phyloP scores from a whole-genome alignment of 495 filamentous ascomycete genomes.

The Cladorrhinum samala region DNA sequence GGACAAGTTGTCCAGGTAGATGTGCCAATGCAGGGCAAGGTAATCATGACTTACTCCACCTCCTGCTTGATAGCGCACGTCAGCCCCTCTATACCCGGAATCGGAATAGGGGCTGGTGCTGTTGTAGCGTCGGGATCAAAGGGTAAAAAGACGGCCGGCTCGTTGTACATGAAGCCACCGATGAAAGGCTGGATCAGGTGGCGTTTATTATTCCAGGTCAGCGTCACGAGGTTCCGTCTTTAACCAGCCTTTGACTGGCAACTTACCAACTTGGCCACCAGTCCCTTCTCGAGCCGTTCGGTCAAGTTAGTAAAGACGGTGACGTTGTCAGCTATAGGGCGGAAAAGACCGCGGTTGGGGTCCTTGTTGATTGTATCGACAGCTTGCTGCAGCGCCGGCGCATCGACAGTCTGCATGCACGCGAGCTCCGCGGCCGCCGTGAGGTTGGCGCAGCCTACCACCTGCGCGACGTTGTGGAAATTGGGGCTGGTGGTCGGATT shows the following conservation, averaged over 20 bases:
- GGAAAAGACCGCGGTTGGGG: slow-evolving; percentile 14
- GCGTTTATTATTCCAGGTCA: not conserved
- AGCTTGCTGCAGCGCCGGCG: slow-evolving; percentile 31
- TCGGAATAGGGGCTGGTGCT: not conserved
- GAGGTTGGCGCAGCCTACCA: slow-evolving; percentile 39
- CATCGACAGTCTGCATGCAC: slow-evolving; percentile 42
- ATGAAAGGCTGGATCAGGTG: slow-evolving; percentile 8
- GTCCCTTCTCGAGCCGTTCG: slow-evolving; percentile 19
- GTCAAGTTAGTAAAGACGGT: slow-evolving; percentile 26
- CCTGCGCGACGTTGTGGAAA: slow-evolving; percentile 27
- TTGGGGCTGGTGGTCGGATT: slow-evolving; percentile 29
- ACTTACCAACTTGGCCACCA: slow-evolving; percentile 12
- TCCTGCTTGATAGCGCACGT: slow-evolving; percentile 1
- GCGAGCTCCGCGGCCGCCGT: slow-evolving; percentile 34
- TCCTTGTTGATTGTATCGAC: slow-evolving; percentile 10
- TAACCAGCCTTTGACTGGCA: too few relatives aligned
- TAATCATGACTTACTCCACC: slow-evolving; percentile 2
- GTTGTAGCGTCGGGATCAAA: slow-evolving; percentile 7
- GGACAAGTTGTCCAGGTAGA: too few relatives aligned
- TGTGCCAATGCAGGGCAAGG: too few relatives aligned
- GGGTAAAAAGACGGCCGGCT: slow-evolving; percentile 9
- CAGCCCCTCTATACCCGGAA: slow-evolving; percentile 2
- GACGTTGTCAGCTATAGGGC: slow-evolving; percentile 21
- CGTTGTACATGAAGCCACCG: slow-evolving; percentile 15
- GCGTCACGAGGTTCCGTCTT: too few relatives aligned